These are phyloP conservation scores for Avena atlantica DNA, from an alignment of 176 grass and related monocot genomes.

Conservation along the genomic window DNA sequence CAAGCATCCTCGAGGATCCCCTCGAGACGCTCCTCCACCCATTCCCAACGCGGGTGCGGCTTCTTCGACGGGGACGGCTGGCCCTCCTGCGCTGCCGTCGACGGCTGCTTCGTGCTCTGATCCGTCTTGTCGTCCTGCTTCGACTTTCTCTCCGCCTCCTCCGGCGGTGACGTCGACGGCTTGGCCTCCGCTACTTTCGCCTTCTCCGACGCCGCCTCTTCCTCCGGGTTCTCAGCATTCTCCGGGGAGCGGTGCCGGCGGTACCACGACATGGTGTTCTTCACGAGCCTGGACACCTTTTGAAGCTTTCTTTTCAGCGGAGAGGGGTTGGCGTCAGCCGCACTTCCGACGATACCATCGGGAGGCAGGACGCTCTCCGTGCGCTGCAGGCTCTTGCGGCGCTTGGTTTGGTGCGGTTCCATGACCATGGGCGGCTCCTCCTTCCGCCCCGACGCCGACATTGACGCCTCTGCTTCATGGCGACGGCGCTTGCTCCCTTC, in stretches of 20 bases:
- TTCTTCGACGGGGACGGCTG: neutral
- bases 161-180: neutral
- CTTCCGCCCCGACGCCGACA: neutral
- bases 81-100: neutral
- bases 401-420: slow-evolving; percentile 4
- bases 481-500: slow-evolving; percentile 19
- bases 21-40: neutral
- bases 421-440: neutral
- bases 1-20: slow-evolving; percentile 41
- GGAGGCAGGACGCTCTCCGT: neutral
- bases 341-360: neutral
- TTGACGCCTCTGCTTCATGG: neutral
- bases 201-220: neutral
- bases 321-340: neutral
- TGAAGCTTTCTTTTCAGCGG: neutral
- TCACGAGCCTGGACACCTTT: neutral
- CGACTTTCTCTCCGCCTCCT: neutral
- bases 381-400: slow-evolving; percentile 11
- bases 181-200: neutral
- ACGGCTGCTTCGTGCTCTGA: neutral
- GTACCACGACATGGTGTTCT: neutral
- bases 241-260: neutral
- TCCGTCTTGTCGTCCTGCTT: neutral
- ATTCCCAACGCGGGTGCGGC: neutral
- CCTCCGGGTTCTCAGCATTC: neutral